phyloP scores from a whole-genome alignment of 768 basidiomycete species.

The Dentipellis sp. region DNA sequence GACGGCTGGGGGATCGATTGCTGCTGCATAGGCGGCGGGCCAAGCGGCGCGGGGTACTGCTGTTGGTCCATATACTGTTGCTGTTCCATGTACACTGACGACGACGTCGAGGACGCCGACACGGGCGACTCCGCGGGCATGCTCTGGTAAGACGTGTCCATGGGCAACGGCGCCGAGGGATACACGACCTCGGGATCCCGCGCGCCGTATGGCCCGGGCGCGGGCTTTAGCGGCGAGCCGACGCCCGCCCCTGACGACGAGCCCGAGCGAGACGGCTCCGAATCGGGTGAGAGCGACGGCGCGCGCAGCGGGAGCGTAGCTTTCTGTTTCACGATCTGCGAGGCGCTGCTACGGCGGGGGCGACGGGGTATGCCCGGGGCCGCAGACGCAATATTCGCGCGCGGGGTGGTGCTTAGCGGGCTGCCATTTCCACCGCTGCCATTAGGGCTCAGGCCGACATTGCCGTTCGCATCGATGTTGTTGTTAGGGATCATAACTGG shows the following conservation, averaged over 20 bases:
- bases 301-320: constrained; percentile 7
- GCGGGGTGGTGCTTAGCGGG: too few species aligned
- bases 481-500: background rate
- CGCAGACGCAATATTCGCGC: too few species aligned
- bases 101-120: background rate
- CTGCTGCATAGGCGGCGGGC: background rate
- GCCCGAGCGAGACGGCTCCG: constrained; percentile 9
- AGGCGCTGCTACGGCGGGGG: constrained; percentile 10
- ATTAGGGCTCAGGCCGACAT: too few species aligned
- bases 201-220: background rate
- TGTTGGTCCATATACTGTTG: background rate
- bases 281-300: constrained; percentile 10
- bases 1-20: background rate
- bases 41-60: background rate
- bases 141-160: background rate
- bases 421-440: too few species aligned
- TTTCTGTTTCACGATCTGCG: constrained; percentile 6
- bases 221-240: background rate
- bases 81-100: background rate
- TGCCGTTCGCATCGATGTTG: background rate
- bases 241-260: constrained; percentile 7
- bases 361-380: constrained; percentile 1
- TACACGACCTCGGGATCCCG: constrained; percentile 1
- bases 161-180: background rate
- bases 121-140: background rate